Conservation (phyloP, 108 stramenopile genomes). For the Nannochloropsis gaditana region DNA sequence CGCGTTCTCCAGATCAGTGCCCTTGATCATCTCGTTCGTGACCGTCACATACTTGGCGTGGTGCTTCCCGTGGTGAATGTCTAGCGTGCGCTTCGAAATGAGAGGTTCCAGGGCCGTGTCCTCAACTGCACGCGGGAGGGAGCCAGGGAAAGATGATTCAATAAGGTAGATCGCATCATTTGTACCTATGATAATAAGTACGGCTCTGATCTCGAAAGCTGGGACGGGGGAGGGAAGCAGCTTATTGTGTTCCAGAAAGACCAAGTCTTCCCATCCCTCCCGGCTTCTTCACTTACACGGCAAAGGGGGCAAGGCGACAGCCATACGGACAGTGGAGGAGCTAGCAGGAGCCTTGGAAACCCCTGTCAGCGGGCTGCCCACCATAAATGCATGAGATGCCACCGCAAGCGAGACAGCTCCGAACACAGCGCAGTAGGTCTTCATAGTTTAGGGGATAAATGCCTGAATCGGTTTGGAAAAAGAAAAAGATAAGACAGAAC, state of each 20-base stretch:
- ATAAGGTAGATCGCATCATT: neutral
- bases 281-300: neutral
- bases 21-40: constrained; percentile 47
- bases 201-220: neutral
- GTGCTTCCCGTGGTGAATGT: constrained; percentile 56
- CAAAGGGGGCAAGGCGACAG: constrained; percentile 9
- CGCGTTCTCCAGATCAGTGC: constrained; percentile 43
- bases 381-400: neutral
- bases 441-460: neutral
- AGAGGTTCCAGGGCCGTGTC: constrained; percentile 32
- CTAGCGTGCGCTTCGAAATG: constrained; percentile 39
- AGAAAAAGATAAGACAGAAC: too few species aligned
- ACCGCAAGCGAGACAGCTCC: neutral
- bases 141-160: neutral
- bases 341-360: neutral
- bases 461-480: too few species aligned
- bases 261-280: neutral
- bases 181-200: neutral
- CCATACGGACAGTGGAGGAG: constrained; percentile 21
- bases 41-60: constrained; percentile 47
- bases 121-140: neutral
- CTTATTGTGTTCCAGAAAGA: neutral
- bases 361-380: neutral
- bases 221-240: neutral
- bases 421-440: neutral